Evolutionary conservation across 306 rosid genomes (phyloP).

Genomic region (Glycine tomentella): DNA sequence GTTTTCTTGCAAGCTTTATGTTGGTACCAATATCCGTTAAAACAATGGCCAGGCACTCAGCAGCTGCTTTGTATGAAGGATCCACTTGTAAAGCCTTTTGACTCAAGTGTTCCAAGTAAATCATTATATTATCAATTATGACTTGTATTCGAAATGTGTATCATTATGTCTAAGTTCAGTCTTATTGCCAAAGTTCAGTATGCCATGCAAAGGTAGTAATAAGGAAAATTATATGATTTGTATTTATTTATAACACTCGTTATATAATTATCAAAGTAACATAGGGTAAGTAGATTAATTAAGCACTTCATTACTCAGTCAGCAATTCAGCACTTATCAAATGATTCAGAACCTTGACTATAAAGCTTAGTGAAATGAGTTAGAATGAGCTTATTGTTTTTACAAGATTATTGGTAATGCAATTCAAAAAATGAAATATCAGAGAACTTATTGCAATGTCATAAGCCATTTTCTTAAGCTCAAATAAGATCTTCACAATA

Average conservation of each 20-base stretch:
- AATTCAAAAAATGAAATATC: background rate
- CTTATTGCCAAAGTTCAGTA: background rate
- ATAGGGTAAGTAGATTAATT: background rate
- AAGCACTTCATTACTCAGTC: background rate
- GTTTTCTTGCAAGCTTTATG: slow-evolving; percentile 95
- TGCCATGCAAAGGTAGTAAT: slow-evolving; percentile 19
- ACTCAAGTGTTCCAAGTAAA: slow-evolving; percentile 76
- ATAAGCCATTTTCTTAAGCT: background rate
- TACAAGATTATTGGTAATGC: background rate
- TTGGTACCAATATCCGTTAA: no score
- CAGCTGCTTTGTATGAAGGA: slow-evolving; percentile 79
- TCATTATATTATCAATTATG: background rate
- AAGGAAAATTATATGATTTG: slow-evolving; percentile 4
- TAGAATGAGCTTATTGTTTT: background rate
- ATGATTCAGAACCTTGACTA: background rate
- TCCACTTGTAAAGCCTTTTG: slow-evolving; percentile 88
- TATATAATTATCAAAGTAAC: background rate
- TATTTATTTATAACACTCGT: slow-evolving; percentile 1
- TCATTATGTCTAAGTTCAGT: slow-evolving; percentile 8
- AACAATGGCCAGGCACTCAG: no score
- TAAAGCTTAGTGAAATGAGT: background rate
- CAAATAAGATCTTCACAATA: slow-evolving; percentile 24
- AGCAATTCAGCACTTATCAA: background rate
- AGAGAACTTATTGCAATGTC: background rate
- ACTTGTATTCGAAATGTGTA: slow-evolving; percentile 2